These are phyloP conservation scores for Guyanaporus albipodus DNA, from an alignment of 768 basidiomycete species.

Conservation along the genomic window DNA sequence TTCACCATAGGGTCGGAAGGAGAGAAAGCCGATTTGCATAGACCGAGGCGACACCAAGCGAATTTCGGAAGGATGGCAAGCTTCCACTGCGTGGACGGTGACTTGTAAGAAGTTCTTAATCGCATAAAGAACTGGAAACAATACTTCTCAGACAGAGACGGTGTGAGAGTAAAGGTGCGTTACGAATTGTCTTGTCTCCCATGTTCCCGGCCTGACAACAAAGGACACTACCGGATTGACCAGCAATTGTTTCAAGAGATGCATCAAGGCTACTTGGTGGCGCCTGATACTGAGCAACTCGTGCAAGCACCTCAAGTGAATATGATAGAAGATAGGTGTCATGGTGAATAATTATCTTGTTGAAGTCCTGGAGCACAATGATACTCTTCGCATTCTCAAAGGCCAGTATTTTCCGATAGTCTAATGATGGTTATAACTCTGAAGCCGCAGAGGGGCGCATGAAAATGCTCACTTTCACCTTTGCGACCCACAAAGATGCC, in stretches of 20 bases:
- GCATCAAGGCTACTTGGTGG: constrained; percentile 46
- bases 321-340: constrained; percentile 59
- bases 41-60: constrained; percentile 35
- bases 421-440: constrained; percentile 32
- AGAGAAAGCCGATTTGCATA: constrained; percentile 26
- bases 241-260: constrained; percentile 59
- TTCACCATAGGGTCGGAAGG: constrained; percentile 63
- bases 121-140: constrained; percentile 59
- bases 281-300: constrained; percentile 49
- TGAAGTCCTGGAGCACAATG: constrained; percentile 54
- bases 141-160: constrained; percentile 4
- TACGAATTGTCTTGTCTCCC: constrained; percentile 54
- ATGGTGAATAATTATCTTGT: constrained; percentile 64
- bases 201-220: constrained; percentile 58
- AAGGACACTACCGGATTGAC: constrained; percentile 50
- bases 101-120: constrained; percentile 57
- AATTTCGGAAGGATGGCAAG: constrained; percentile 38
- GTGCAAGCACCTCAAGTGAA: constrained; percentile 66
- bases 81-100: constrained; percentile 60
- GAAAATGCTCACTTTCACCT: constrained; percentile 45
- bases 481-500: constrained; percentile 66
- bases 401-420: constrained; percentile 54
- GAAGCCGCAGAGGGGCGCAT: not conserved
- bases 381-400: constrained; percentile 50
- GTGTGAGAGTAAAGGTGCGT: constrained; percentile 15